Evolutionary conservation across 352 stramenopile species (phyloP).

Genomic region (Globisporangium uncinulatum): DNA sequence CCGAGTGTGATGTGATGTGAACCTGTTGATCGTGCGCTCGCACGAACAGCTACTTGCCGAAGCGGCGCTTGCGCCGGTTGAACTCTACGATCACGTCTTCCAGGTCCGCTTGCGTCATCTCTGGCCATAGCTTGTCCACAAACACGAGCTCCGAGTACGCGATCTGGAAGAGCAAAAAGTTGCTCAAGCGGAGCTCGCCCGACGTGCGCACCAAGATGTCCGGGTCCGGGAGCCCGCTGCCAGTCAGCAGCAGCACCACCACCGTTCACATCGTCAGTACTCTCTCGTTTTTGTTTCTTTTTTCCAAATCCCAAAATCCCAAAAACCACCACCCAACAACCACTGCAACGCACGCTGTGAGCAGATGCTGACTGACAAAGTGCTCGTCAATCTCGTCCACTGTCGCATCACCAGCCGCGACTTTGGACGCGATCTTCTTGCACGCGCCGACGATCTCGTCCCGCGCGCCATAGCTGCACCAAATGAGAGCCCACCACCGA

Average conservation of each 20-base stretch:
- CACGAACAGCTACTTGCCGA: slow-evolving; percentile 64
- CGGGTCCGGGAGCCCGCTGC: slow-evolving; percentile 83
- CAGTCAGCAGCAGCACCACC: neutral
- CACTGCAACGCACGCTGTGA: slow-evolving; percentile 58
- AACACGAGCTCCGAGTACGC: slow-evolving; percentile 96
- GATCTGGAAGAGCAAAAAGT: slow-evolving; percentile 96
- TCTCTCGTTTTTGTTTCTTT: neutral
- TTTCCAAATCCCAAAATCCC: neutral
- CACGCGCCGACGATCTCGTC: slow-evolving; percentile 93
- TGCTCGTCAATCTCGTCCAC: slow-evolving; percentile 79
- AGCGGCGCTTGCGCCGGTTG: slow-evolving; percentile 82
- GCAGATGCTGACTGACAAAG: slow-evolving; percentile 62
- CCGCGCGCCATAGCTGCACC: slow-evolving; percentile 90
- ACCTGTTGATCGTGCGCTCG: too few species aligned
- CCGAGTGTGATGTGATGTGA: too few species aligned
- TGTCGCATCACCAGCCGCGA: slow-evolving; percentile 51
- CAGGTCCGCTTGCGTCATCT: slow-evolving; percentile 86
- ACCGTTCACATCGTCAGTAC: neutral
- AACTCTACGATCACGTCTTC: slow-evolving; percentile 78
- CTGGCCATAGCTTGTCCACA: slow-evolving; percentile 94
- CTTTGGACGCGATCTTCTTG: slow-evolving; percentile 83
- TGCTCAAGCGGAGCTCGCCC: slow-evolving; percentile 93
- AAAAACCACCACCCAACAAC: neutral
- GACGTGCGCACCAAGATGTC: slow-evolving; percentile 95
- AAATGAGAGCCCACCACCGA: slow-evolving; percentile 12